These are phyloP conservation scores for Dryadomyces quercus-mongolicae DNA, from an alignment of 2,329 filamentous ascomycete species.

Conservation along the genomic window DNA sequence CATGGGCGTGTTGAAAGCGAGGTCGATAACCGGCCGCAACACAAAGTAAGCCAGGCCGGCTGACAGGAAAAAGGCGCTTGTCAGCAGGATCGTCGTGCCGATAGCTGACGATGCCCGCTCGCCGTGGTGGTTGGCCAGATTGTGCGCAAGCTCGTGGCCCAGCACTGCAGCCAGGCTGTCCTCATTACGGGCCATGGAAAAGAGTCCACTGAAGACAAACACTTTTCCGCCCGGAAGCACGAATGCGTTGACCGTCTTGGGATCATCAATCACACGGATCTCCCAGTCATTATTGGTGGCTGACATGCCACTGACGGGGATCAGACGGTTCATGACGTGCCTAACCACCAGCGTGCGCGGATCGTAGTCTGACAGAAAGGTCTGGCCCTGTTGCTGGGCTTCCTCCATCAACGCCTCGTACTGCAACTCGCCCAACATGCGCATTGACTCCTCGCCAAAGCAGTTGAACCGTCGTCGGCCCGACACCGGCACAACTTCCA, in stretches of 20 bases:
- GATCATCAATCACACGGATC: conserved; percentile 61
- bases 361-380: conserved; percentile 49
- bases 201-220: conserved; percentile 64
- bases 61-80: conserved; percentile 35
- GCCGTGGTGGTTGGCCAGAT: conserved; percentile 53
- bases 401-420: conserved; percentile 45
- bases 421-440: conserved; percentile 36
- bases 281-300: conserved; percentile 48
- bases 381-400: conserved; percentile 35
- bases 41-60: conserved; percentile 28
- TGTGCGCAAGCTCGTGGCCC: conserved; percentile 71
- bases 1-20: conserved; percentile 57
- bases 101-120: conserved; percentile 48
- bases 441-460: conserved; percentile 42
- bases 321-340: conserved; percentile 52
- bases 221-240: conserved; percentile 70
- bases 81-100: conserved; percentile 38
- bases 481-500: conserved; percentile 62
- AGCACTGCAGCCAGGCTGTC: conserved; percentile 63
- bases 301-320: conserved; percentile 52
- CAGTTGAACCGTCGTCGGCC: conserved; percentile 65
- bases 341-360: conserved; percentile 43
- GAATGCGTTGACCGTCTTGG: conserved; percentile 57
- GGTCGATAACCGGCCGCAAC: conserved; percentile 39
- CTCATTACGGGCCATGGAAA: conserved; percentile 54